A percentile compares a stretch with the other conserved stretches of the same genome.
These are phyloP conservation scores for Psilocybe cubensis DNA, from an alignment of 768 basidiomycete species.

Conservation along the genomic window DNA sequence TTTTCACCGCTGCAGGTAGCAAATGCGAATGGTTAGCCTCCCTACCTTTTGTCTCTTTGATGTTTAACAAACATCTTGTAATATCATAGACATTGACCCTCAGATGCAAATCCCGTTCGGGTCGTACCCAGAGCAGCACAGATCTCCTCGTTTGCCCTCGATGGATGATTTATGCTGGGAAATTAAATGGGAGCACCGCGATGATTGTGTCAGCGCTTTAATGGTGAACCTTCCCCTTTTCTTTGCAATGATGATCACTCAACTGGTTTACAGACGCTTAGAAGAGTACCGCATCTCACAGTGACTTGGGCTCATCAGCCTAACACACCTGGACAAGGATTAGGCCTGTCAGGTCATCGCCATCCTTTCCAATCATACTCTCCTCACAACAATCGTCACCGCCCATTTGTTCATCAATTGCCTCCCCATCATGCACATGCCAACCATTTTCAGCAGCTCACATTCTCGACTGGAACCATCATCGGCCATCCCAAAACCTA, in stretches of 20 bases:
- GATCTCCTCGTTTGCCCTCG: constrained; percentile 49
- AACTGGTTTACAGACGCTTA: constrained; percentile 56
- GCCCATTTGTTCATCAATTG: not conserved
- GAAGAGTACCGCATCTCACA: constrained; percentile 68
- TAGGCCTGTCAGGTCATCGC: constrained; percentile 6
- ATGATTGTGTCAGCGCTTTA: constrained; percentile 74
- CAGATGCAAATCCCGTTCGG: not conserved
- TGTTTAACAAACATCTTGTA: not conserved
- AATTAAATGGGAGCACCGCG: constrained; percentile 78
- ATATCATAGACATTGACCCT: not conserved
- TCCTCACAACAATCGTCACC: constrained; percentile 31
- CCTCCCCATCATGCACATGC: not conserved
- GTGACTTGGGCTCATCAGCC: constrained; percentile 84
- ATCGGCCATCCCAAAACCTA: not conserved
- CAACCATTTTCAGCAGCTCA: not conserved
- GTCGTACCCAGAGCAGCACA: constrained; percentile 54
- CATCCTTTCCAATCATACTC: constrained; percentile 29
- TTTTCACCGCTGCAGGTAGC: constrained; percentile 41
- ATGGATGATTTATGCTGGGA: constrained; percentile 75
- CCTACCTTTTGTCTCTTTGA: not conserved
- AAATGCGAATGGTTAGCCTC: not conserved
- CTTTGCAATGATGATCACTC: constrained; percentile 1
- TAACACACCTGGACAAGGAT: constrained; percentile 11
- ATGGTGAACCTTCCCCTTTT: constrained; percentile 47
- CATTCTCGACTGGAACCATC: not conserved